Percentiles rank a stretch among this genome's conserved stretches.
Conservation (phyloP, 2,329 filamentous ascomycete species). For the Calonectria hongkongensis region DNA sequence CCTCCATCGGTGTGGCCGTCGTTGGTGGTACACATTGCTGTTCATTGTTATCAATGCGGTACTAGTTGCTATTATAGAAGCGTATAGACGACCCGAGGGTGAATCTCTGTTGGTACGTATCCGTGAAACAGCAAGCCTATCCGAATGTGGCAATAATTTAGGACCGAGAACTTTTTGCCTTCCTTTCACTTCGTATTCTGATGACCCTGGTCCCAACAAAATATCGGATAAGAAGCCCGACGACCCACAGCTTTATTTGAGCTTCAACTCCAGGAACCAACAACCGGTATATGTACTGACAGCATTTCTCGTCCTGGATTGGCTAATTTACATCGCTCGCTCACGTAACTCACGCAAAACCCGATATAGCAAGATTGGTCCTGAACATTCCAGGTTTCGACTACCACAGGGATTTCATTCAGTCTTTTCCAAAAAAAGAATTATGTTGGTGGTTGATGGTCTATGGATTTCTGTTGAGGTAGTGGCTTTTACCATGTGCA, state of each 20-base stretch:
- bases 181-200: background rate
- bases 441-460: background rate
- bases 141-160: background rate
- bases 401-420: background rate
- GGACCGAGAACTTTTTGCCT: conserved; percentile 14
- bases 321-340: background rate
- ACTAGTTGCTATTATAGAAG: background rate
- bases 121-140: background rate
- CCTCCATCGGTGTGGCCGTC: background rate
- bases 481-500: background rate
- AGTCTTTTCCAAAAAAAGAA: background rate
- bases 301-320: background rate
- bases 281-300: conserved; percentile 9
- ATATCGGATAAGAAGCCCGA: background rate
- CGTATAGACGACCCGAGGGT: background rate
- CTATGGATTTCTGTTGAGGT: background rate
- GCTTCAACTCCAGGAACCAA: background rate
- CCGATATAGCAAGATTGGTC: background rate
- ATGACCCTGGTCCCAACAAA: background rate
- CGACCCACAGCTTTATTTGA: background rate
- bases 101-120: background rate
- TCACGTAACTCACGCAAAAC: background rate
- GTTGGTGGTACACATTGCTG: conserved; percentile 14
- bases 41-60: background rate
- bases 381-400: no score